phyloP scores from a whole-genome alignment of 352 stramenopile genomes.

The Thraustotheca clavata region DNA sequence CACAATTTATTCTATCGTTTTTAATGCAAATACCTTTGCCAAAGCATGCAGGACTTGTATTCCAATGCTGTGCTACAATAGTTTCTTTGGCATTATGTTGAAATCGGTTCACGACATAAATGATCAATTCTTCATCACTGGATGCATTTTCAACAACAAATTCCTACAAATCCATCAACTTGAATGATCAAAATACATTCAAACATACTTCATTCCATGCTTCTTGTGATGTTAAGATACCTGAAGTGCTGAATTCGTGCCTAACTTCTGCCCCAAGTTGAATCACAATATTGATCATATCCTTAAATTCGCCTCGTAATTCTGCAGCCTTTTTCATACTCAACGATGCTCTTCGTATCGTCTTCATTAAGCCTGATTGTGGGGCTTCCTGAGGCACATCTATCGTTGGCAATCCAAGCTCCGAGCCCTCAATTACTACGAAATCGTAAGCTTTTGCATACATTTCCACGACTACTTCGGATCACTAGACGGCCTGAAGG shows the following conservation, averaged over 20 bases:
- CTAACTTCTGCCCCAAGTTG: neutral
- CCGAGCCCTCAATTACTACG: constrained; percentile 13
- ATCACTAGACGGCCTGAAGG: constrained; percentile 5
- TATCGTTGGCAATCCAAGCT: neutral
- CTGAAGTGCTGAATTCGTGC: neutral
- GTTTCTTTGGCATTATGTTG: constrained; percentile 36
- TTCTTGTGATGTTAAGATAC: constrained; percentile 5
- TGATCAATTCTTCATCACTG: constrained; percentile 47
- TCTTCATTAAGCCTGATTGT: constrained; percentile 1
- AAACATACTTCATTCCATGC: constrained; percentile 11
- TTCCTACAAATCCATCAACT: constrained; percentile 31
- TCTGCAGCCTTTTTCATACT: neutral
- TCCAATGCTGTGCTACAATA: constrained; percentile 40
- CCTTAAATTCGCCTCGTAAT: neutral
- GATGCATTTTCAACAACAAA: constrained; percentile 62
- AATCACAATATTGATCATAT: neutral
- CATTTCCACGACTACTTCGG: neutral
- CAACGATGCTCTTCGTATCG: neutral
- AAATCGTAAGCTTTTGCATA: neutral
- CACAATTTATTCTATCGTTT: neutral
- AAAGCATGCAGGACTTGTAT: constrained; percentile 34
- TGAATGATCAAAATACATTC: neutral
- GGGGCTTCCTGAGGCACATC: neutral
- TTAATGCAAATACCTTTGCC: constrained; percentile 47
- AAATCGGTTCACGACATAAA: constrained; percentile 60